A percentile compares a stretch with the other conserved stretches of the same genome.
Conservation (phyloP, 345 rosid species). For the Lumnitzera littorea region DNA sequence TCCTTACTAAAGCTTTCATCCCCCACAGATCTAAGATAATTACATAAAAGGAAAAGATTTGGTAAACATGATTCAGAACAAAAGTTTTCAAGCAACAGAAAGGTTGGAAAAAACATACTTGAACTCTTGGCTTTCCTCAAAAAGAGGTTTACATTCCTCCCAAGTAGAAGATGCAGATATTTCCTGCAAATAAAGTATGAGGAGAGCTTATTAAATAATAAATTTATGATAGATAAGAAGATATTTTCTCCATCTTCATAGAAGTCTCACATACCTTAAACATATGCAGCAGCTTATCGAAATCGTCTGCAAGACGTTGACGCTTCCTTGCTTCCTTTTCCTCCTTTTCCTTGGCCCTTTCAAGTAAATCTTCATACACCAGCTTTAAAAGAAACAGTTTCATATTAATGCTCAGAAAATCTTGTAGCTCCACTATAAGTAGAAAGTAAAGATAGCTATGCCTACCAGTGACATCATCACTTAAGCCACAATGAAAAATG, state of each 20-base stretch:
- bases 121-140: conserved; percentile 83
- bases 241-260: background rate
- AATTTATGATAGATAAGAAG: background rate
- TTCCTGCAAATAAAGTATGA: conserved; percentile 37
- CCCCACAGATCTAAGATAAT: conserved; percentile 49
- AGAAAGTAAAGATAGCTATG: no score
- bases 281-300: conserved; percentile 53
- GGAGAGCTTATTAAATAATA: background rate
- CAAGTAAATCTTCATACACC: conserved; percentile 70
- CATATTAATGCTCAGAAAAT: background rate
- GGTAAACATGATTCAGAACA: background rate
- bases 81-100: background rate
- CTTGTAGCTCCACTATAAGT: no score
- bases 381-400: conserved; percentile 39
- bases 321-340: conserved; percentile 92
- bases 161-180: conserved; percentile 65
- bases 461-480: no score
- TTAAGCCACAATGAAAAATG: no score
- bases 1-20: conserved; percentile 62
- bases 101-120: conserved; percentile 29
- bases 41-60: background rate
- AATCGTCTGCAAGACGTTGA: conserved; percentile 83
- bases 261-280: conserved; percentile 46
- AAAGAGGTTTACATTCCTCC: conserved; percentile 67
- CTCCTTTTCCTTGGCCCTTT: conserved; percentile 89